Base-by-base conservation (phyloP, 1,139 yeast species). In the Lodderomyces orthopsilosis region DNA sequence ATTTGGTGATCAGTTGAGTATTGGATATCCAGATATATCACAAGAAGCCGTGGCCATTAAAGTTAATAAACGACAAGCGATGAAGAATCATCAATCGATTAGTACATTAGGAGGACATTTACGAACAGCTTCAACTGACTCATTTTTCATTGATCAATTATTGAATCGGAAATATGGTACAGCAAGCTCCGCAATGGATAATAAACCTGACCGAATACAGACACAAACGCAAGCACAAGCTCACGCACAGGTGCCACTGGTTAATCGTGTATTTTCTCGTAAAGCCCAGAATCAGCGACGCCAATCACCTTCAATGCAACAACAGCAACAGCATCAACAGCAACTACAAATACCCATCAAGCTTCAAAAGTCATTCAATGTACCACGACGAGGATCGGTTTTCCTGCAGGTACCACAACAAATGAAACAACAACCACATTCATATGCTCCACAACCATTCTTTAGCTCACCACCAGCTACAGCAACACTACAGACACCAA, bases 101-200 rank as follows among this genome's bases (percentile, higher is more conserved):
- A 56, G 64, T 15, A 66, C 72, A 1, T 46, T 67, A 14, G 49
- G 44, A 4, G 57, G 62, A 2, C 62, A 65, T 43, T 54, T 63
- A 44, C 57, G 66, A 38, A 61, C 67, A 35, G 69, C 69, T 10
- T 66, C 71, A 4, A 66, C 68, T 2, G 72, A 66, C 46, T 65
- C 70, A 7, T 46, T 63, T 10, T 63, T 66, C 42, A 64, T 66
- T 38, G 68, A 65, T 46, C 70, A 64, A 44, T 46, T 63, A 13
- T 49, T 63, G 37, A 51, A 56, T 28, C 57, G 57, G 37, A 59
- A 59, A 43, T 65, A 63, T 43, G 67, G 67, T 3, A 38, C 18
- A 15, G 13, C 17, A 14, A 35, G 5, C 12, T 2, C 17, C 6
- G 13, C 12, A 23, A 14, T 6, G 17, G 18, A 34, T 21, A 30